A percentile compares a stretch with the other conserved stretches of the same genome.
Evolutionary conservation across 2,329 filamentous ascomycete species (phyloP).

Genomic region (Trichoderma sp.): DNA sequence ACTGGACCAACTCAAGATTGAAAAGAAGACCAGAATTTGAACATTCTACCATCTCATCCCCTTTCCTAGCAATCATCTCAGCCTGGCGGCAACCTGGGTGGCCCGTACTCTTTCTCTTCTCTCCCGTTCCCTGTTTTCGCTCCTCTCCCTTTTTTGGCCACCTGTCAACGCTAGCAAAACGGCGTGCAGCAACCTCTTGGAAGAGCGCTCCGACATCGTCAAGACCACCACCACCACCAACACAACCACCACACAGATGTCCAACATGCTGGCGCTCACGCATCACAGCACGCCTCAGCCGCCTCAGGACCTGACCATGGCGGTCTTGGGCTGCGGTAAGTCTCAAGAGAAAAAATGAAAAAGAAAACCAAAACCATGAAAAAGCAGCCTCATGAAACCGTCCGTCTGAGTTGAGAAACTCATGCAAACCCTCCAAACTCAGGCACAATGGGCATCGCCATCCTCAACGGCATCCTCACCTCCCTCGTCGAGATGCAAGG

Average conservation of each 20-base stretch:
- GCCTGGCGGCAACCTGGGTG: slow-evolving; percentile 5
- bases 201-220: slow-evolving; percentile 20
- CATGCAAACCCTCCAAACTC: slow-evolving; percentile 10
- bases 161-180: slow-evolving; percentile 18
- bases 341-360: slow-evolving; percentile 28
- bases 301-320: slow-evolving; percentile 64
- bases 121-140: background rate
- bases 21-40: background rate
- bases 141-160: slow-evolving; percentile 3
- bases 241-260: slow-evolving; percentile 5
- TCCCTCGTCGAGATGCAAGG: slow-evolving; percentile 61
- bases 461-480: slow-evolving; percentile 76
- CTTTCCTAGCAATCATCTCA: background rate
- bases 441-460: slow-evolving; percentile 86
- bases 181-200: background rate
- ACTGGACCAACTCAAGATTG: slow-evolving; percentile 17
- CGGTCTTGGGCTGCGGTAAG: slow-evolving; percentile 80
- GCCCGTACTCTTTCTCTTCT: slow-evolving; percentile 9
- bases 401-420: background rate
- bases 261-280: slow-evolving; percentile 38
- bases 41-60: background rate
- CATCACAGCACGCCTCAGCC: slow-evolving; percentile 42
- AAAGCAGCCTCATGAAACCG: background rate
- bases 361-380: background rate
- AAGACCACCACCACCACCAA: too few species aligned